Percentiles rank a stretch among this genome's conserved stretches.
Conservation (phyloP, 768 basidiomycete genomes). For the Asterophora parasitica region DNA sequence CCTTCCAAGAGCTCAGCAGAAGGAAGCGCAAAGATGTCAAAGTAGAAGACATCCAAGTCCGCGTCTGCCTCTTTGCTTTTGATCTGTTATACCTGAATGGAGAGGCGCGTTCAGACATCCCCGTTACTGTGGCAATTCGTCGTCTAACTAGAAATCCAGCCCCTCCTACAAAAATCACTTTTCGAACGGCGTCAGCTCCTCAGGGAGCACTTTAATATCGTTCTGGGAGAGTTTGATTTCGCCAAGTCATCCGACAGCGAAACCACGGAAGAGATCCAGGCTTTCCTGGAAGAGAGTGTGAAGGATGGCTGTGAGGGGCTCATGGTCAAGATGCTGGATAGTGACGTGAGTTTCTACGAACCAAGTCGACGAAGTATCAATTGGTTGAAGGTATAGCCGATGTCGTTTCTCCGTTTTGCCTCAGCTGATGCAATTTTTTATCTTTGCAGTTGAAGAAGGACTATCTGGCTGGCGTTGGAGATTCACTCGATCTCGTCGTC, state of each 20-base stretch:
- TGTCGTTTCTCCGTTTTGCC: constrained; percentile 1
- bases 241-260: constrained; percentile 89
- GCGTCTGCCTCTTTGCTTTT: constrained; percentile 94
- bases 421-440: neutral
- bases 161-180: constrained; percentile 74
- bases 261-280: constrained; percentile 89
- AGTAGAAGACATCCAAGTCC: constrained; percentile 95
- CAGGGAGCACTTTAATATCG: constrained; percentile 70
- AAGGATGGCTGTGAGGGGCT: constrained; percentile 98
- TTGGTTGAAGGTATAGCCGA: constrained; percentile 81
- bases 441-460: constrained; percentile 88
- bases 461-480: constrained; percentile 93
- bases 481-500: constrained; percentile 97
- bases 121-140: neutral
- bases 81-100: constrained; percentile 96
- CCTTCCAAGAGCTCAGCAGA: constrained; percentile 94
- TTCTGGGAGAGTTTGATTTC: constrained; percentile 89
- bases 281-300: constrained; percentile 93
- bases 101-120: constrained; percentile 60
- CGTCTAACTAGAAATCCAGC: constrained; percentile 38
- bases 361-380: constrained; percentile 94
- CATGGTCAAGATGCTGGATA: constrained; percentile 99
- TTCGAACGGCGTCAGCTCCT: constrained; percentile 74
- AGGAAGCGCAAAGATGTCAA: constrained; percentile 98
- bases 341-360: constrained; percentile 89